Evolutionary conservation across 2,329 filamentous ascomycete genomes (phyloP), one percentile per base, ranked within the genome.

Genomic region (Fusarium globosum): DNA sequence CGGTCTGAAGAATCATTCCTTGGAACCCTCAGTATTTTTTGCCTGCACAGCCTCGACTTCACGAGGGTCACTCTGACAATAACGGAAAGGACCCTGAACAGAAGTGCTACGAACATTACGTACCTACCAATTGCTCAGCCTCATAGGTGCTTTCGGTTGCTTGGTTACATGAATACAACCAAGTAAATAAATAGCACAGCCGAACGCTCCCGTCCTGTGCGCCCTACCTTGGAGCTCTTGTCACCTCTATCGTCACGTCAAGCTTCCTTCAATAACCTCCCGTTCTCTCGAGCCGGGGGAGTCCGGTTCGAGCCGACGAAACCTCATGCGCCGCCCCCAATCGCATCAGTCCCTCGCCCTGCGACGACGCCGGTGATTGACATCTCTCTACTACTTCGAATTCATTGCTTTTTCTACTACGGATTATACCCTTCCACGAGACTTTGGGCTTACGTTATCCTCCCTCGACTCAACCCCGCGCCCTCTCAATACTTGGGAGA

Each of bases 301-400:
- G 49, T 43, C 66, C 66, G 66, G 66, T 69, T 76, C 75, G 62
- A 64, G 59, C 65, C 63, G 74, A 72, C 69, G 42, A 74, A 68
- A 65, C 73, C 73, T 57, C 76, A 78, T 78, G 76, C 73, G 69
- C 75, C 63, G 69, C 75, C 69, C 70, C 46, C 69, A 72, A 73
- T 71, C 73, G 68, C 59, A 71, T 56, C 69, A 71, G 73, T 75
- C 39, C 72, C 62, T 78, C 76, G 76, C 75, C 75, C 73, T 62
- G 76, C 75, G 76, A 78, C 76, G 75, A 76, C 76, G 72, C 67
- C 63, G 76, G 72, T 77, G 74, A 78, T 70, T 49, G 45, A 70
- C 43, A 36, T 43, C 23, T 28, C 43, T 43, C 51, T 65, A 56
- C 52, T 39, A 23, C 41, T 38, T 65, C 59, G 51, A 49, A 41